These are phyloP conservation scores for Colletotrichum siamense DNA, from an alignment of 2,329 filamentous ascomycete species.

Conservation along the genomic window DNA sequence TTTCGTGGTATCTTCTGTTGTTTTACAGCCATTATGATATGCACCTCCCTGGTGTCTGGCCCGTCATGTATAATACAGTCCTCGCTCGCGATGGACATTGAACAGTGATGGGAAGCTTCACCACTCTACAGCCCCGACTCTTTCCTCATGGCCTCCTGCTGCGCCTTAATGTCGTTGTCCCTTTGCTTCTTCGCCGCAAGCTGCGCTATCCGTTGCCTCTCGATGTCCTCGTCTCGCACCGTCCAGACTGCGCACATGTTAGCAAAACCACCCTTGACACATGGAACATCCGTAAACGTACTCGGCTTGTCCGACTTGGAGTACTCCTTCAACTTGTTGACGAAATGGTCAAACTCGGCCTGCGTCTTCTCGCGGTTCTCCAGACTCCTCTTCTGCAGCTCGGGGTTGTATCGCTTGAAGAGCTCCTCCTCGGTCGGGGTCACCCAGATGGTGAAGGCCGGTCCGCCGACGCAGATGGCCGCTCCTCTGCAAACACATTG, in stretches of 20 bases:
- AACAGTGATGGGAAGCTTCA: background rate
- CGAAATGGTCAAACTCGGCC: constrained; percentile 90
- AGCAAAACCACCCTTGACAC: background rate
- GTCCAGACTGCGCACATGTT: constrained; percentile 48
- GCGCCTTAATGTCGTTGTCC: constrained; percentile 46
- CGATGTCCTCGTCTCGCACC: constrained; percentile 55
- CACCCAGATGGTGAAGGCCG: constrained; percentile 80
- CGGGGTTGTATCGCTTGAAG: constrained; percentile 90
- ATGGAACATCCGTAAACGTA: constrained; percentile 49
- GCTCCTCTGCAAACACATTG: constrained; percentile 61
- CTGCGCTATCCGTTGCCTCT: constrained; percentile 43
- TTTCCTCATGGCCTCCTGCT: constrained; percentile 54
- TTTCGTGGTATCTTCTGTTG: constrained; percentile 12
- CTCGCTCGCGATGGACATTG: background rate
- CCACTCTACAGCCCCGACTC: constrained; percentile 47
- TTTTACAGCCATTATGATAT: background rate
- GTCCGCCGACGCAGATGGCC: constrained; percentile 80
- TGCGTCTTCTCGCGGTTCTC: constrained; percentile 77
- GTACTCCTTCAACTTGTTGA: constrained; percentile 82
- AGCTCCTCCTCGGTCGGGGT: constrained; percentile 90
- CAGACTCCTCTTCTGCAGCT: constrained; percentile 87
- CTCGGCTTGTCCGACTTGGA: constrained; percentile 92
- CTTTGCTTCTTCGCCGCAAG: constrained; percentile 39
- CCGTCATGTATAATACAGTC: constrained; percentile 1
- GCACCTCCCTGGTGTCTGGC: background rate